Conservation (phyloP, 371 early-diverging fungal genomes). For the Parasitella parasitica region DNA sequence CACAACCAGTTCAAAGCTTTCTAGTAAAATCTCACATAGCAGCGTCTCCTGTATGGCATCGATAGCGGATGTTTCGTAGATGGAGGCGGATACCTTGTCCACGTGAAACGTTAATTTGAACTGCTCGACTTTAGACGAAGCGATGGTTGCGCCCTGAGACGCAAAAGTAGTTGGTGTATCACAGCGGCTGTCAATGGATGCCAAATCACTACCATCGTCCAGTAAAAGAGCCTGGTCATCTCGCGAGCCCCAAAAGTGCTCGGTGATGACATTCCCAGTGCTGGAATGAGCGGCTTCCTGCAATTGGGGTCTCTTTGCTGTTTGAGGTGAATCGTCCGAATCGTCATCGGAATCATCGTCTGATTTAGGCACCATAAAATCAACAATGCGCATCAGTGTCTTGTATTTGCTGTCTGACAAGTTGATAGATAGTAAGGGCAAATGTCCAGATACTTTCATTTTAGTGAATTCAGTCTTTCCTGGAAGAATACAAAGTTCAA, state of each 20-base stretch:
- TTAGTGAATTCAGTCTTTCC: slow-evolving; percentile 65
- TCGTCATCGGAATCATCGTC: slow-evolving; percentile 28
- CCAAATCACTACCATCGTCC: slow-evolving; percentile 17
- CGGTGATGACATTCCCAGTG: slow-evolving; percentile 17
- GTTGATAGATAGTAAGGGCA: slow-evolving; percentile 75
- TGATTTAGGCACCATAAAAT: slow-evolving; percentile 52
- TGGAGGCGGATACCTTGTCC: slow-evolving; percentile 64
- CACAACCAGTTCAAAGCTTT: slow-evolving; percentile 58
- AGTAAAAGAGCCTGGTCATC: slow-evolving; percentile 13
- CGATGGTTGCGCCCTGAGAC: slow-evolving; percentile 17
- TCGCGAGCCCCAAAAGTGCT: slow-evolving; percentile 24
- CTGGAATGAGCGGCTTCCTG: background rate
- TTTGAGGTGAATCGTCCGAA: background rate
- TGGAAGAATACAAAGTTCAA: slow-evolving; percentile 77
- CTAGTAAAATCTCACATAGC: slow-evolving; percentile 57
- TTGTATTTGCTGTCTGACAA: slow-evolving; percentile 85
- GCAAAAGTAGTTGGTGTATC: background rate
- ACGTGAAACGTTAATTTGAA: slow-evolving; percentile 74
- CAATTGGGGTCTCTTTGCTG: background rate
- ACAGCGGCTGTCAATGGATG: slow-evolving; percentile 20
- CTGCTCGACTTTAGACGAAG: slow-evolving; percentile 51
- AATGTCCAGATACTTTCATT: slow-evolving; percentile 67
- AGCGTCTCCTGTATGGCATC: slow-evolving; percentile 34
- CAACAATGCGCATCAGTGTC: slow-evolving; percentile 73
- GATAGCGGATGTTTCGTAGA: slow-evolving; percentile 55